phyloP scores from a whole-genome alignment of 257 asterid species.

The Mentha longifolia region DNA sequence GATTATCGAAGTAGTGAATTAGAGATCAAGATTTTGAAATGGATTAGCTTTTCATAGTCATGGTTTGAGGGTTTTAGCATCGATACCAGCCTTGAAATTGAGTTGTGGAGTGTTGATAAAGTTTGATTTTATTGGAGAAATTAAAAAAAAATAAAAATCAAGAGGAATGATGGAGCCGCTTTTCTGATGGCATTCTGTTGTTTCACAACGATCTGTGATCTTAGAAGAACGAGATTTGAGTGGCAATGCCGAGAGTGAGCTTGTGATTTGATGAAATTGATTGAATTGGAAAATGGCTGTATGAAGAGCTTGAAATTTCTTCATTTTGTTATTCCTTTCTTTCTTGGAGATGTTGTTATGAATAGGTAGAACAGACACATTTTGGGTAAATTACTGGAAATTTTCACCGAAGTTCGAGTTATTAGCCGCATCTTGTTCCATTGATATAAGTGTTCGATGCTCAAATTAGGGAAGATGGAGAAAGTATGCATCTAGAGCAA shows the following conservation, averaged over 20 bases:
- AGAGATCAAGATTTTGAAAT: too few species aligned
- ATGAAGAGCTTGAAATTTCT: background rate
- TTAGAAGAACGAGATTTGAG: slow-evolving; percentile 15
- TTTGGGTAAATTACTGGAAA: background rate
- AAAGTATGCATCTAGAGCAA: slow-evolving; percentile 3
- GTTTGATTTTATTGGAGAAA: too few species aligned
- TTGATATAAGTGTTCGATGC: too few species aligned
- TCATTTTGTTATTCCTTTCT: background rate
- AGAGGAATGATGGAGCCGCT: too few species aligned
- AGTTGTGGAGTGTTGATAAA: too few species aligned
- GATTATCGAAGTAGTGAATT: too few species aligned
- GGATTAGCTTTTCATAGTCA: too few species aligned
- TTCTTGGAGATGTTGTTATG: slow-evolving; percentile 15
- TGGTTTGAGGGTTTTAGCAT: too few species aligned
- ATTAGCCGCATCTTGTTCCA: background rate
- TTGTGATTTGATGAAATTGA: slow-evolving; percentile 7
- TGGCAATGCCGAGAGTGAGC: slow-evolving; percentile 10
- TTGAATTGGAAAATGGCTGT: background rate
- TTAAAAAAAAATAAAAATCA: too few species aligned
- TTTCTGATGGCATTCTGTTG: background rate
- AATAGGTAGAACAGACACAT: background rate
- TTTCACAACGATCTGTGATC: slow-evolving; percentile 13
- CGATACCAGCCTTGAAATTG: too few species aligned
- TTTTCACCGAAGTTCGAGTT: background rate
- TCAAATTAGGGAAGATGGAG: background rate